Conservation (phyloP, 208 protist species). For the Vickermania ingenoplastis region DNA sequence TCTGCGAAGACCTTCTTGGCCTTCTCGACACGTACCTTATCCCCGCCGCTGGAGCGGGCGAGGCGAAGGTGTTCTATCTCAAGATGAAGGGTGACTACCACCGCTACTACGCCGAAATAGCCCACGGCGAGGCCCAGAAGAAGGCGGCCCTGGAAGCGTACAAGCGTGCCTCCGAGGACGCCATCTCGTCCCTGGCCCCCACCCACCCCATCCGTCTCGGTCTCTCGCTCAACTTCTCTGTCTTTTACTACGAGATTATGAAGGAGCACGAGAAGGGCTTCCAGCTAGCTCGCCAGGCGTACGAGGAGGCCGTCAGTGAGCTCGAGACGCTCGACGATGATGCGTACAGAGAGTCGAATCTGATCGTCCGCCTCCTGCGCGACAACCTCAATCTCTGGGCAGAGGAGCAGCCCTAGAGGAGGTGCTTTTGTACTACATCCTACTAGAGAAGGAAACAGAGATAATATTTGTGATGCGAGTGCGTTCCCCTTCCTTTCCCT, state of each 20-base stretch:
- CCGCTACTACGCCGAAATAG: slow-evolving; percentile 98
- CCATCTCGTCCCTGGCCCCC: slow-evolving; percentile 79
- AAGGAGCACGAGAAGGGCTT: slow-evolving; percentile 92
- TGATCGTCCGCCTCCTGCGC: slow-evolving; percentile 98
- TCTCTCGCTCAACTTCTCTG: slow-evolving; percentile 99
- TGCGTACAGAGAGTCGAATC: slow-evolving; percentile 98
- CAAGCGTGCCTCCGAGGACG: slow-evolving; percentile 80
- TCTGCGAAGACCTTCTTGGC: slow-evolving; percentile 96
- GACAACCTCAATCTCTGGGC: slow-evolving; percentile 99
- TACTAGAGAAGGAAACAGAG: too few species aligned
- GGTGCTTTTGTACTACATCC: too few species aligned
- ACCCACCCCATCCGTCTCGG: slow-evolving; percentile 99
- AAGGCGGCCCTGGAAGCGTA: slow-evolving; percentile 85
- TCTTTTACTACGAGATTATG: slow-evolving; percentile 99
- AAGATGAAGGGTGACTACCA: slow-evolving; percentile 96
- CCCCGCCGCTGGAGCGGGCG: slow-evolving; percentile 81
- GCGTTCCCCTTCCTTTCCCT: too few species aligned
- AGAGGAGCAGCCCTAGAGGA: slow-evolving; percentile 71
- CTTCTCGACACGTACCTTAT: slow-evolving; percentile 97
- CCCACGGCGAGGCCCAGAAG: slow-evolving; percentile 72
- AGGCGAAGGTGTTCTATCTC: slow-evolving; percentile 93
- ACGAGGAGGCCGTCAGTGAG: slow-evolving; percentile 95
- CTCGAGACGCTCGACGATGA: slow-evolving; percentile 97
- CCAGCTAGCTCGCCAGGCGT: slow-evolving; percentile 90
- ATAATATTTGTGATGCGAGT: too few species aligned